Base-by-base conservation (phyloP, 2,329 filamentous ascomycete species). In the Ilyonectria robusta region DNA sequence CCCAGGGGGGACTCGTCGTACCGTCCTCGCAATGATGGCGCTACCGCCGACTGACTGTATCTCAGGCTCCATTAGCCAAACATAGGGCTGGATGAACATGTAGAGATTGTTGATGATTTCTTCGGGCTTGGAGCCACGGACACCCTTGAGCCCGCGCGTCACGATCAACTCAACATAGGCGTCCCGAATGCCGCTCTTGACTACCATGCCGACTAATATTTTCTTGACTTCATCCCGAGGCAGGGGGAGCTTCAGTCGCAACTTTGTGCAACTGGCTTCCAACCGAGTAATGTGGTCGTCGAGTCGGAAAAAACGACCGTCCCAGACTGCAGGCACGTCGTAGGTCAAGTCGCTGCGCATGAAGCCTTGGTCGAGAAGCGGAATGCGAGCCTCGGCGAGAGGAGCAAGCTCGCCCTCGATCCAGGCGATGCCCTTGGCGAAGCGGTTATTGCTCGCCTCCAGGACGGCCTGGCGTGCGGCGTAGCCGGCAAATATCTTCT, bases 271-370 rank as follows among this genome's bases (percentile, higher is more conserved):
- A 71, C 80, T 84, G 0, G 70, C 69, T n/a, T 83, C 79, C 0
- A 87, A 75, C 6, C 85, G 81, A 21, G 74, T 71, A 1, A 87
- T 70, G 66, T 87, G 85, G 61, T 87, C 84, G 48, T 86, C 83
- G 0, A 87, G 81, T 0, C 85, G 84, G 76, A 87, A 87, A 71
- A 85, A 85, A 2, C 82, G 83, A 0, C 85, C 84, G 54, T 86
- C 83, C 85, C 85, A 87, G 29, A 86, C 83, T 0, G 84, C 75
- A 1, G 84, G 84, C 0, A 87, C 85, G 55, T 87, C 85, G 72
- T 87, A 87, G 1, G 85, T 87, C 1, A 87, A 71, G 51, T 87
- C 85, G 74, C 84, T 82, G 72, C 84, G 84, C 70, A 87, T 73
- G 72, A 87, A 87, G 19, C 85, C 85, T 74, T 87, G 81, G 67